phyloP scores from a whole-genome alignment of 306 rosid genomes.

The Vicia faba region DNA sequence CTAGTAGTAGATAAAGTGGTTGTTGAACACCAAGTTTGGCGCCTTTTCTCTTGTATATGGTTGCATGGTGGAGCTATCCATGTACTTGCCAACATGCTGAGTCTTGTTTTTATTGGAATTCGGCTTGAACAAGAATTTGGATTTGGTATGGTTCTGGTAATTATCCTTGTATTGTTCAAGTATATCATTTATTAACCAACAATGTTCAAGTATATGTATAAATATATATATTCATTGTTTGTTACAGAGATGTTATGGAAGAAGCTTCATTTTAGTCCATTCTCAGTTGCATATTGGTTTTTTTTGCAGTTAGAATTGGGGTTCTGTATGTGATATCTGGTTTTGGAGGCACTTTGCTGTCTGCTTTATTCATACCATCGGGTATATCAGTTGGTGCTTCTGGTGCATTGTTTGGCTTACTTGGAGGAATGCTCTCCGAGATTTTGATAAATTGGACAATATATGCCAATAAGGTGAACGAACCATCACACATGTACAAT shows the following conservation, averaged over 20 bases:
- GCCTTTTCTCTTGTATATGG: slow-evolving; percentile 77
- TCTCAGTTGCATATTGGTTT: slow-evolving; percentile 18
- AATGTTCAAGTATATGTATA: slow-evolving; percentile 6
- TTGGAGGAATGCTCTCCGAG: slow-evolving; percentile 91
- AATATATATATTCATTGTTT: not conserved
- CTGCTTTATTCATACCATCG: slow-evolving; percentile 63
- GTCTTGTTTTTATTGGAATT: slow-evolving; percentile 79
- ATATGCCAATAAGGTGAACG: slow-evolving; percentile 76
- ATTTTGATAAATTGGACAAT: slow-evolving; percentile 86
- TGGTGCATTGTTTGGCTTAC: slow-evolving; percentile 86
- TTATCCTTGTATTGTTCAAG: slow-evolving; percentile 36
- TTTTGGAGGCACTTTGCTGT: slow-evolving; percentile 80
- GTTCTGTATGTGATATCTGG: slow-evolving; percentile 72
- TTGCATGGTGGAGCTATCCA: slow-evolving; percentile 84
- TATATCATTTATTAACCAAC: slow-evolving; percentile 3
- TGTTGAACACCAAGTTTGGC: slow-evolving; percentile 65
- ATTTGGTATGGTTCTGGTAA: slow-evolving; percentile 68
- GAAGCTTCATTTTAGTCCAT: not conserved
- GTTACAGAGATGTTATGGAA: slow-evolving; percentile 14
- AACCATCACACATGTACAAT: not conserved
- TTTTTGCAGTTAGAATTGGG: slow-evolving; percentile 65
- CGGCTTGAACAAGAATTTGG: slow-evolving; percentile 92
- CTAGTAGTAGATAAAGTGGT: slow-evolving; percentile 62
- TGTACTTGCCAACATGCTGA: slow-evolving; percentile 80
- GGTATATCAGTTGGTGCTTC: slow-evolving; percentile 93